Evolutionary conservation across 768 basidiomycete genomes (phyloP).

Genomic region (Hericium alpestre): DNA sequence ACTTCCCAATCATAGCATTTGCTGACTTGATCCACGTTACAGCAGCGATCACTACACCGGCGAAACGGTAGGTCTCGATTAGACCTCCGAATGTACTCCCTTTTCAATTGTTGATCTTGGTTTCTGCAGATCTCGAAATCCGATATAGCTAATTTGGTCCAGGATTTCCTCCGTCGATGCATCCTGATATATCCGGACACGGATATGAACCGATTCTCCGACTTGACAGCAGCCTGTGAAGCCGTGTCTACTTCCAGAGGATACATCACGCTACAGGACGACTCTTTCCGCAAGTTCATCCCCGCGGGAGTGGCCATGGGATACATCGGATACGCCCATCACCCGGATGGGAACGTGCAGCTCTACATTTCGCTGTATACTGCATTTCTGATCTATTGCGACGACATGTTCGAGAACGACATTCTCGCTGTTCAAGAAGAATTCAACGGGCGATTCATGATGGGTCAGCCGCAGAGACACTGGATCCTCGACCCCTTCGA

Average conservation of each 20-base stretch:
- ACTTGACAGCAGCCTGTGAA: no score
- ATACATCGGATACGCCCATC: neutral
- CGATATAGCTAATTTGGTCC: no score
- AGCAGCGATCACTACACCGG: no score
- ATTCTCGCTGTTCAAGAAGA: neutral
- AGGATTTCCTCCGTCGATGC: no score
- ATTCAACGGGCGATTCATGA: neutral
- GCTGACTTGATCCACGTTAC: no score
- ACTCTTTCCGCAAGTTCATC: neutral
- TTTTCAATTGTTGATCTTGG: no score
- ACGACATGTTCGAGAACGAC: neutral
- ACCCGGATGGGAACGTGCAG: neutral
- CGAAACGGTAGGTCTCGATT: no score
- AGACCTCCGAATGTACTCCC: no score
- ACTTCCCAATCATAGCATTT: no score
- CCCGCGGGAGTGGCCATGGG: neutral
- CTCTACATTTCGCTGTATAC: neutral
- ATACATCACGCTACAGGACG: neutral
- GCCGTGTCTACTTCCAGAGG: neutral
- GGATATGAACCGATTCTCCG: no score
- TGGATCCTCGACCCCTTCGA: neutral
- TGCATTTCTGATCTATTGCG: neutral
- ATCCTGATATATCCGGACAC: no score
- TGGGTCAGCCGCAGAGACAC: neutral
- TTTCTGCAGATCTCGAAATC: no score